A percentile compares a stretch with the other conserved stretches of the same genome.
Conservation (phyloP, 2,329 filamentous ascomycete genomes). For the Colletotrichum viniferum region DNA sequence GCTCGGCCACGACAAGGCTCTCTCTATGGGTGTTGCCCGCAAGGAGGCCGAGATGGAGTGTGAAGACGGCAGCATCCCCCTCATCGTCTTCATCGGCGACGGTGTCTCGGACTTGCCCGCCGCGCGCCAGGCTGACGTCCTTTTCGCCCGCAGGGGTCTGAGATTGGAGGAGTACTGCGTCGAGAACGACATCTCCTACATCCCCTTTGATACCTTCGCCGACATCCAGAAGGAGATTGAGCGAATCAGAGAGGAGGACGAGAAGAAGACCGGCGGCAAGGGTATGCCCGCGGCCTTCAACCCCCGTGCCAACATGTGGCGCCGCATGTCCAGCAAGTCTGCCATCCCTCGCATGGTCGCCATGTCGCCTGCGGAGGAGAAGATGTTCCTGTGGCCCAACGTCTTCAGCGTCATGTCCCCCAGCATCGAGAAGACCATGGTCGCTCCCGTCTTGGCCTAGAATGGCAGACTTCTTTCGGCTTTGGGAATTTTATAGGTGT, state of each 20-base stretch:
- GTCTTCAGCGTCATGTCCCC: conserved; percentile 51
- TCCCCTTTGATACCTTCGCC: conserved; percentile 68
- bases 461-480: too few species aligned
- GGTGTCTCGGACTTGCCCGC: conserved; percentile 71
- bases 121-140: conserved; percentile 68
- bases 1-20: conserved; percentile 70
- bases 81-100: conserved; percentile 74
- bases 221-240: conserved; percentile 67
- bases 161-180: conserved; percentile 70
- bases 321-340: conserved; percentile 62
- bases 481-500: neutral
- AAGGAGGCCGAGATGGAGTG: conserved; percentile 54
- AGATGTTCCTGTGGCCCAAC: conserved; percentile 68
- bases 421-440: conserved; percentile 23
- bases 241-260: conserved; percentile 62
- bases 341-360: conserved; percentile 44
- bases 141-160: conserved; percentile 70
- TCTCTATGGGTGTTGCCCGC: conserved; percentile 67
- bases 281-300: conserved; percentile 68
- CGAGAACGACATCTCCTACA: conserved; percentile 64
- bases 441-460: conserved; percentile 5
- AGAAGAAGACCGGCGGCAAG: conserved; percentile 62
- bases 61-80: conserved; percentile 65
- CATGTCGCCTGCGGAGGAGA: conserved; percentile 58
- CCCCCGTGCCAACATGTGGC: conserved; percentile 71